Conservation (phyloP, 768 basidiomycete species). For the Leccinum aurantiacum region DNA sequence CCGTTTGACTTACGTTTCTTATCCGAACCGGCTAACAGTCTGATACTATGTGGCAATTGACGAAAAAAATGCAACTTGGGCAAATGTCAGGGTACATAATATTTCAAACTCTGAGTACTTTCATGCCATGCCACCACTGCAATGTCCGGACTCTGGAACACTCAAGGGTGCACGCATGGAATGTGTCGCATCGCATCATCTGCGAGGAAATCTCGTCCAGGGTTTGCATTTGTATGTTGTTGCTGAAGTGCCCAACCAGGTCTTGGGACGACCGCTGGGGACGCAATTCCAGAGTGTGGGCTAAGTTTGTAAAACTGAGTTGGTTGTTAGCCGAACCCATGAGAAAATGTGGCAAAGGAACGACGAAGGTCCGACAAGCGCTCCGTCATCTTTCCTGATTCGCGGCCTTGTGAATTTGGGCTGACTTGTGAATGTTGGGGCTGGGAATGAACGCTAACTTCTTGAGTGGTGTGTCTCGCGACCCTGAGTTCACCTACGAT, state of each 20-base stretch:
- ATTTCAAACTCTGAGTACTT: neutral
- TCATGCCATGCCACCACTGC: neutral
- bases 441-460: neutral
- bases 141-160: too few relatives aligned
- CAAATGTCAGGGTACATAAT: neutral
- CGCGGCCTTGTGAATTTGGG: neutral
- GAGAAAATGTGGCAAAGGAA: constrained; percentile 1
- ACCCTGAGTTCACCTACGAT: neutral
- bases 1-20: neutral
- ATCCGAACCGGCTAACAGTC: neutral
- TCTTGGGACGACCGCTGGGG: neutral
- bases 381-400: neutral
- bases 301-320: neutral
- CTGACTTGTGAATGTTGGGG: neutral
- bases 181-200: neutral
- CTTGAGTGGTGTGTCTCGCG: neutral
- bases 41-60: neutral
- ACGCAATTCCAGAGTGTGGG: neutral
- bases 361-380: neutral
- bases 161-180: neutral
- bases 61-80: neutral
- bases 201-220: neutral
- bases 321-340: neutral
- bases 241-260: neutral
- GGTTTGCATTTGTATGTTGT: neutral